These are phyloP conservation scores for Pezizomycotina sp. DNA, from an alignment of 2,329 filamentous ascomycete species.

Conservation along the genomic window DNA sequence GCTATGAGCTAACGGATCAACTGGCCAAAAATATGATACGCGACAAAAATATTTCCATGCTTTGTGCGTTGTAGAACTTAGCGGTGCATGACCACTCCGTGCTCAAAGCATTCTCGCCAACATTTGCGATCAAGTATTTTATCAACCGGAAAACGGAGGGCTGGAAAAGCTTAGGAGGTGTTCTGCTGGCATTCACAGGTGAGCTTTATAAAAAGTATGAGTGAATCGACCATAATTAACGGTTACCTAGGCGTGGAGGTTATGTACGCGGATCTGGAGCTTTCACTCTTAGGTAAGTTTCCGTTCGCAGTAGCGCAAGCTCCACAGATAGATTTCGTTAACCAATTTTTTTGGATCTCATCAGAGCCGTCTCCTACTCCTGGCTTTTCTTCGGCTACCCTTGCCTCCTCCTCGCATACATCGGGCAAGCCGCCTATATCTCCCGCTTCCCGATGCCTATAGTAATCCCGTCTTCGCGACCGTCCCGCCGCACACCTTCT, in stretches of 20 bases:
- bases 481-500: conserved; percentile 50
- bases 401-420: conserved; percentile 49
- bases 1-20: neutral
- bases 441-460: conserved; percentile 42
- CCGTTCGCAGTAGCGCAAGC: too few species aligned
- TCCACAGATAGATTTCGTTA: too few species aligned
- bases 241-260: conserved; percentile 44
- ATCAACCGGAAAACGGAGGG: conserved; percentile 42
- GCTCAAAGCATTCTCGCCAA: conserved; percentile 41
- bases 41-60: neutral
- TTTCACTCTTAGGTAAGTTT: too few species aligned
- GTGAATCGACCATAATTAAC: neutral
- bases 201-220: too few species aligned
- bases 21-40: too few species aligned
- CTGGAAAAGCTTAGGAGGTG: conserved; percentile 51
- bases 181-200: conserved; percentile 56
- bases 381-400: conserved; percentile 56
- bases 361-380: conserved; percentile 52
- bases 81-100: conserved; percentile 38
- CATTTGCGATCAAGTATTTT: conserved; percentile 45
- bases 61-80: conserved; percentile 31
- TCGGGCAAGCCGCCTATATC: conserved; percentile 60
- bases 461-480: conserved; percentile 60
- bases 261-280: too few species aligned
- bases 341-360: conserved; percentile 61